A percentile compares a stretch with the other conserved stretches of the same genome.
Conservation (phyloP, 176 grass and related monocot species). For the Hordeum vulgare region DNA sequence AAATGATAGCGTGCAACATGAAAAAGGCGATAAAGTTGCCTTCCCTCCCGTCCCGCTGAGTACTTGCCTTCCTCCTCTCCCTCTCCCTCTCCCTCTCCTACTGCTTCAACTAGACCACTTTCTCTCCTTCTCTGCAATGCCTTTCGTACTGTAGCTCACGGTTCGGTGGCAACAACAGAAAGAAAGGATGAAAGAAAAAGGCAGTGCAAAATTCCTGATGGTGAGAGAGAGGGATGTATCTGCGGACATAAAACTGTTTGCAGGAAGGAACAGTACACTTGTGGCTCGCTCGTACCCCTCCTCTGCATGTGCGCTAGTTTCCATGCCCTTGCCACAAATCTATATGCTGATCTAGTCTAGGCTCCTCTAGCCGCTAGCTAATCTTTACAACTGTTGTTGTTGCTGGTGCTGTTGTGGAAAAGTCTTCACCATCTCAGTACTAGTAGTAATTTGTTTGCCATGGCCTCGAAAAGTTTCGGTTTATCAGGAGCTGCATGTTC, state of each 20-base stretch:
- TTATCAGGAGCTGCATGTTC: neutral
- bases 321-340: neutral
- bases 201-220: constrained; percentile 34
- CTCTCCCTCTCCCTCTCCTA: neutral
- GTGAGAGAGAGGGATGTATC: neutral
- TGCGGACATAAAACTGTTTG: constrained; percentile 45
- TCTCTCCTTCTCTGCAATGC: neutral
- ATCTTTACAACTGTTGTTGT: neutral
- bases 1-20: constrained; percentile 97
- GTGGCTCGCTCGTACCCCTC: neutral
- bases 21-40: constrained; percentile 88
- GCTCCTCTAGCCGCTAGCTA: neutral
- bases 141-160: constrained; percentile 7
- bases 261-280: neutral
- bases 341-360: too few relatives aligned
- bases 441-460: neutral
- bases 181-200: neutral
- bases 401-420: neutral
- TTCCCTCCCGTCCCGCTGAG: neutral
- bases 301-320: neutral
- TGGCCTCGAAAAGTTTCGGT: neutral
- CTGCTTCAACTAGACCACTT: neutral
- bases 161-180: constrained; percentile 17
- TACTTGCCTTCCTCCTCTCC: constrained; percentile 24
- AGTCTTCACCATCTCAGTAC: neutral